Evolutionary conservation across 768 basidiomycete genomes (phyloP).

Genomic region (Boletellus sp.): DNA sequence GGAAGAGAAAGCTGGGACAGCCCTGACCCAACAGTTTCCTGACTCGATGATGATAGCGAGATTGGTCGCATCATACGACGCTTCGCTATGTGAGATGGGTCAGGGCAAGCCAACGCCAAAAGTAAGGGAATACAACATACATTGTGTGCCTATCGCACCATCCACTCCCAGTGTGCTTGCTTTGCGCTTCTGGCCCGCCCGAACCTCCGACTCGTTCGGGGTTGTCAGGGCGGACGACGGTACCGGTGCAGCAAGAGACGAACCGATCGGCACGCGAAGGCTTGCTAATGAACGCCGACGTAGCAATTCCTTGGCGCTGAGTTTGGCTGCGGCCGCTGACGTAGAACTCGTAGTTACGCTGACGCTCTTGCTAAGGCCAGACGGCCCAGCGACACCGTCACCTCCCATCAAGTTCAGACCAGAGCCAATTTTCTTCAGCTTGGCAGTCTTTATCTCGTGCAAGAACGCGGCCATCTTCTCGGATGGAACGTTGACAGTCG

Average conservation of each 20-base stretch:
- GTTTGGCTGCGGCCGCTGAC: slow-evolving; percentile 6
- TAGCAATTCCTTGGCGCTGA: slow-evolving; percentile 16
- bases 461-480: slow-evolving; percentile 85
- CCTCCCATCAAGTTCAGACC: slow-evolving; percentile 16
- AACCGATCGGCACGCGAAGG: slow-evolving; percentile 25
- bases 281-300: slow-evolving; percentile 27
- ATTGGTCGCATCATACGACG: slow-evolving; percentile 33
- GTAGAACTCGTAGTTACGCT: slow-evolving; percentile 6
- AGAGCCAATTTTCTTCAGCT: slow-evolving; percentile 55
- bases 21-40: slow-evolving; percentile 5
- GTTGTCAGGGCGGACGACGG: slow-evolving; percentile 5
- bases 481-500: slow-evolving; percentile 67
- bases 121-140: slow-evolving; percentile 29
- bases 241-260: slow-evolving; percentile 19
- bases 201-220: slow-evolving; percentile 8
- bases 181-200: slow-evolving; percentile 32
- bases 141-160: slow-evolving; percentile 27
- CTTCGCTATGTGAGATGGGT: slow-evolving; percentile 27
- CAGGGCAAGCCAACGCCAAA: not conserved
- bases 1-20: slow-evolving; percentile 22
- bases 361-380: slow-evolving; percentile 30
- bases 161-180: slow-evolving; percentile 20
- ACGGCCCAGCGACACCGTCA: slow-evolving; percentile 24
- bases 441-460: slow-evolving; percentile 73
- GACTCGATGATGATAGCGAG: slow-evolving; percentile 25